A percentile compares a stretch with the other conserved stretches of the same genome.
Evolutionary conservation across 192 early-diverging fungal genomes (phyloP).

Genomic region (Dimargaris cristalligena): DNA sequence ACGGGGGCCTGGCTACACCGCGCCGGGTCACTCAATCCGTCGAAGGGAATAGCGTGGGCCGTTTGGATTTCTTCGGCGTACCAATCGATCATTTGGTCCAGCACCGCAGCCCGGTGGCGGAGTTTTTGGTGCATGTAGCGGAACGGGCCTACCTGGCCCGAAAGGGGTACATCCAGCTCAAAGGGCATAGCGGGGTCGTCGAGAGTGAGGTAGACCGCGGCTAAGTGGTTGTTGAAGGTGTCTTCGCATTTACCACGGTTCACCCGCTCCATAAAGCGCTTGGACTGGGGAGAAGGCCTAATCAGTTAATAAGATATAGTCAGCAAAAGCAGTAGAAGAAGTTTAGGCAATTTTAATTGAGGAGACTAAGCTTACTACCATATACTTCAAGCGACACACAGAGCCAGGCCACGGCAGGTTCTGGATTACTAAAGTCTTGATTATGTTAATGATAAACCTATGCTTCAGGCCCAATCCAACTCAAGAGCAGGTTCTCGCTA

Average conservation of each 20-base stretch:
- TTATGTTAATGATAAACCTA: neutral
- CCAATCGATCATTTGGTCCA: constrained; percentile 19
- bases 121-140: constrained; percentile 71
- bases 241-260: constrained; percentile 33
- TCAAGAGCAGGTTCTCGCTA: too few species aligned
- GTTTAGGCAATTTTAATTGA: neutral
- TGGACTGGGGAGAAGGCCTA: constrained; percentile 3
- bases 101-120: constrained; percentile 39
- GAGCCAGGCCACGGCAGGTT: neutral
- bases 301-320: neutral
- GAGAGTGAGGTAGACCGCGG: constrained; percentile 18
- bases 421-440: neutral
- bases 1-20: constrained; percentile 36
- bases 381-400: neutral
- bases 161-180: constrained; percentile 13
- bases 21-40: constrained; percentile 29
- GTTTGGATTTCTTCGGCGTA: constrained; percentile 15
- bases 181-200: neutral
- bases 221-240: constrained; percentile 32
- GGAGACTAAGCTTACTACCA: neutral
- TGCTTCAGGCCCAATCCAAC: neutral
- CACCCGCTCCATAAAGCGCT: constrained; percentile 24
- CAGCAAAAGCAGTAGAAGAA: neutral
- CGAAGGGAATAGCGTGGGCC: constrained; percentile 11
- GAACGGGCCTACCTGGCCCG: constrained; percentile 36